Conservation (phyloP, 164 flowering plant genomes). For the Sextonia rubra region DNA sequence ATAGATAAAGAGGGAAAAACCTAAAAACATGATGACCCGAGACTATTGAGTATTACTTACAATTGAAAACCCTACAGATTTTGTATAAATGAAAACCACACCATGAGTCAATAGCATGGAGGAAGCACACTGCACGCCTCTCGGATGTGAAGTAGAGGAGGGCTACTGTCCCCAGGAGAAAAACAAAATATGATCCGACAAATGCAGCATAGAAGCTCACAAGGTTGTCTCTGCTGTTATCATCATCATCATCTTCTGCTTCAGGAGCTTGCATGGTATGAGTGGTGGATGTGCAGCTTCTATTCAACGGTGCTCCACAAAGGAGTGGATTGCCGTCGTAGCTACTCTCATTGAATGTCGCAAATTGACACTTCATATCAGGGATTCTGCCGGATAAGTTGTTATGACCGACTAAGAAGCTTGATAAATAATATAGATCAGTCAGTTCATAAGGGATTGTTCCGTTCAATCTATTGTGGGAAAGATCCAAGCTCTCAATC, state of each 20-base stretch:
- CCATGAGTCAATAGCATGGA: too few relatives aligned
- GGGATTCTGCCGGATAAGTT: slow-evolving; percentile 23
- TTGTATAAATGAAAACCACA: too few relatives aligned
- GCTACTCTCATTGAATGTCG: slow-evolving; percentile 15
- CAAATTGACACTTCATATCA: slow-evolving; percentile 12
- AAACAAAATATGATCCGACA: neutral
- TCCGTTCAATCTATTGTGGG: slow-evolving; percentile 22
- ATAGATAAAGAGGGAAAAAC: too few relatives aligned
- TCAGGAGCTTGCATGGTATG: neutral
- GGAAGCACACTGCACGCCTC: too few relatives aligned
- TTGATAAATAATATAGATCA: neutral
- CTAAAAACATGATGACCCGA: too few relatives aligned
- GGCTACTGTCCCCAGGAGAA: neutral
- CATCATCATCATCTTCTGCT: neutral
- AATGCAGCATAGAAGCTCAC: slow-evolving; percentile 1
- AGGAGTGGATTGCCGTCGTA: slow-evolving; percentile 22
- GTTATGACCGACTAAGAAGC: slow-evolving; percentile 22
- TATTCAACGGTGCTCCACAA: slow-evolving; percentile 15
- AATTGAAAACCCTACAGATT: too few relatives aligned
- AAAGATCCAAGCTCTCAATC: slow-evolving; percentile 27
- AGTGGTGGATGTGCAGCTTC: neutral
- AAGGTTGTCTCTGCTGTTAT: too few relatives aligned
- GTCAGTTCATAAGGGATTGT: slow-evolving; percentile 18
- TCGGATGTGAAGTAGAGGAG: slow-evolving; percentile 1
- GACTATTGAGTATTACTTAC: too few relatives aligned